Conservation (phyloP, 225 moss, liverwort and hornwort species). For the Marchantia paleacea region DNA sequence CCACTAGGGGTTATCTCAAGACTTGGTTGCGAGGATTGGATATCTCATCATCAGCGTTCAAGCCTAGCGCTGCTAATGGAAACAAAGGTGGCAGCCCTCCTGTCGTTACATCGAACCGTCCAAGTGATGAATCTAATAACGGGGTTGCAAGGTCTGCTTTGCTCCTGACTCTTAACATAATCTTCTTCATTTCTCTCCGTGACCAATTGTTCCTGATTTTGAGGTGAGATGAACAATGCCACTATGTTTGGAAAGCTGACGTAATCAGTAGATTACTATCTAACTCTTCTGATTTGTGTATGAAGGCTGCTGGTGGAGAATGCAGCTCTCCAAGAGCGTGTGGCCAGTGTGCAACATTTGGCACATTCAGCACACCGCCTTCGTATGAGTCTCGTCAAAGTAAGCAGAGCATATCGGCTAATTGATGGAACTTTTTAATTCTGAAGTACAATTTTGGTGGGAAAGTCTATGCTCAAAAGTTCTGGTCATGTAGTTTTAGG, state of each 20-base stretch:
- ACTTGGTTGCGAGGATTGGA: constrained; percentile 84
- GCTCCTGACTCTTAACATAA: neutral
- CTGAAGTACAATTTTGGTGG: too few relatives aligned
- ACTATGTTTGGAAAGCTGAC: too few relatives aligned
- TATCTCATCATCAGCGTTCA: constrained; percentile 47
- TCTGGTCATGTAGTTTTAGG: neutral
- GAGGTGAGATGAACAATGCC: too few relatives aligned
- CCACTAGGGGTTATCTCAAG: constrained; percentile 68
- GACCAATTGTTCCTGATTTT: neutral
- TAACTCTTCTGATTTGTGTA: neutral
- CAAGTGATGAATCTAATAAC: constrained; percentile 44
- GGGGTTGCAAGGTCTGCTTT: constrained; percentile 56
- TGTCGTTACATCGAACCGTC: constrained; percentile 36
- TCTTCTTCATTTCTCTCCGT: neutral
- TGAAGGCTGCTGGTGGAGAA: constrained; percentile 77
- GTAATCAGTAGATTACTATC: too few relatives aligned
- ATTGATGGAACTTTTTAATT: too few relatives aligned
- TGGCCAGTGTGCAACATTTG: constrained; percentile 69
- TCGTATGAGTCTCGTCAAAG: constrained; percentile 51
- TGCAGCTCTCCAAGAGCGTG: constrained; percentile 81
- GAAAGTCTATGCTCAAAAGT: too few relatives aligned
- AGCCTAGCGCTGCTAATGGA: constrained; percentile 40
- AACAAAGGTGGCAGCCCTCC: constrained; percentile 33
- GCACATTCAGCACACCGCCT: constrained; percentile 79
- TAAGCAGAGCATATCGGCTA: constrained; percentile 12